Evolutionary conservation across 805 yeast species (phyloP).

Genomic region (Ogataea philodendri): DNA sequence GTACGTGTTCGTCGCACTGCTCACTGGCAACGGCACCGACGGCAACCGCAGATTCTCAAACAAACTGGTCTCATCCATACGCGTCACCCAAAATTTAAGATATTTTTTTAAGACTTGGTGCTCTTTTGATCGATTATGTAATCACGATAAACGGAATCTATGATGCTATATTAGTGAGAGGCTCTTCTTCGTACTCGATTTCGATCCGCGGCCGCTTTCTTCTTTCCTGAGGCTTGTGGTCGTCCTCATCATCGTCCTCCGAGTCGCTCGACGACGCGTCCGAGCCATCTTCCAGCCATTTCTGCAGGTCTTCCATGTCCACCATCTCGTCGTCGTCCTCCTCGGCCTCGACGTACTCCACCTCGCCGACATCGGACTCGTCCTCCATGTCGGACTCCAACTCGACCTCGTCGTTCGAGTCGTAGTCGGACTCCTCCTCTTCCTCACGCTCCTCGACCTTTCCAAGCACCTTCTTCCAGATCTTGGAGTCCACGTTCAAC

Average conservation of each 20-base stretch:
- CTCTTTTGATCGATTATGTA: too few relatives aligned
- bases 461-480: conserved; percentile 93
- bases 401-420: conserved; percentile 38
- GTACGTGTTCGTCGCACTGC: conserved; percentile 46
- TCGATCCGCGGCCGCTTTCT: conserved; percentile 58
- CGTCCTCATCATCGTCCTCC: conserved; percentile 36
- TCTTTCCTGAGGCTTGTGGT: conserved; percentile 45
- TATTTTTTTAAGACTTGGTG: too few relatives aligned
- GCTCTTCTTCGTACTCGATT: conserved; percentile 69
- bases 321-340: conserved; percentile 87
- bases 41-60: conserved; percentile 24
- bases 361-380: conserved; percentile 52
- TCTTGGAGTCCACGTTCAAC: conserved; percentile 89
- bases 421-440: conserved; percentile 55
- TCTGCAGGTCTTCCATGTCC: conserved; percentile 89
- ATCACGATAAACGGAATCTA: too few relatives aligned
- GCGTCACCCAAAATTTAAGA: conserved; percentile 5
- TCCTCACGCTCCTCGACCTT: conserved; percentile 54
- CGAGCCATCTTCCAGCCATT: conserved; percentile 56
- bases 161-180: conserved; percentile 32
- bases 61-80: conserved; percentile 11
- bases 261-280: conserved; percentile 38
- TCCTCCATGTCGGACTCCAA: conserved; percentile 58
- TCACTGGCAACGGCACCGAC: conserved; percentile 31
- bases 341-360: conserved; percentile 87